These are phyloP conservation scores for Prunella vulgaris DNA, from an alignment of 257 asterid species.

Conservation along the genomic window DNA sequence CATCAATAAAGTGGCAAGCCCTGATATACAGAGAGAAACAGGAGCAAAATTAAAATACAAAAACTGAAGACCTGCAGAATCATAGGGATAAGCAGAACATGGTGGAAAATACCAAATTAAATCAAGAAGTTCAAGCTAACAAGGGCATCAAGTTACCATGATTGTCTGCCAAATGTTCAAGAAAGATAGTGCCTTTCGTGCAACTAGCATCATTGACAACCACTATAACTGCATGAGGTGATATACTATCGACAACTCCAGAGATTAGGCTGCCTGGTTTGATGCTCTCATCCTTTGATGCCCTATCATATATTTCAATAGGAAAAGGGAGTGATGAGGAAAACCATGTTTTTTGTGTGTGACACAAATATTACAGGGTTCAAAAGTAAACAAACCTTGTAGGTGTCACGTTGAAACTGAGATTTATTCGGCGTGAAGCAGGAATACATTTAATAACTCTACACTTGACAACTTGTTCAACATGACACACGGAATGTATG, in stretches of 20 bases:
- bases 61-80: constrained; percentile 2
- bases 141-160: constrained; percentile 42
- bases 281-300: constrained; percentile 40
- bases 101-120: neutral
- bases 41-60: neutral
- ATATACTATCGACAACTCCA: constrained; percentile 72
- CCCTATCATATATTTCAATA: constrained; percentile 33
- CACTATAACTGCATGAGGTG: constrained; percentile 53
- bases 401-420: constrained; percentile 72
- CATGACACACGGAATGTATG: constrained; percentile 73
- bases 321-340: neutral
- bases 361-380: constrained; percentile 12
- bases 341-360: neutral
- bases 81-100: neutral
- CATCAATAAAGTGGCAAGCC: constrained; percentile 58
- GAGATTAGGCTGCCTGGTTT: constrained; percentile 75
- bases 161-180: constrained; percentile 88
- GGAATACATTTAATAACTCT: constrained; percentile 72
- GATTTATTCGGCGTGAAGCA: constrained; percentile 61
- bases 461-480: constrained; percentile 97
- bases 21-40: constrained; percentile 33
- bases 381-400: constrained; percentile 49
- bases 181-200: constrained; percentile 67
- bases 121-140: constrained; percentile 1
- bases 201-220: constrained; percentile 44